These are phyloP conservation scores for Saccharomyces pastorianus DNA, from an alignment of 1,139 yeast species.

Conservation along the genomic window DNA sequence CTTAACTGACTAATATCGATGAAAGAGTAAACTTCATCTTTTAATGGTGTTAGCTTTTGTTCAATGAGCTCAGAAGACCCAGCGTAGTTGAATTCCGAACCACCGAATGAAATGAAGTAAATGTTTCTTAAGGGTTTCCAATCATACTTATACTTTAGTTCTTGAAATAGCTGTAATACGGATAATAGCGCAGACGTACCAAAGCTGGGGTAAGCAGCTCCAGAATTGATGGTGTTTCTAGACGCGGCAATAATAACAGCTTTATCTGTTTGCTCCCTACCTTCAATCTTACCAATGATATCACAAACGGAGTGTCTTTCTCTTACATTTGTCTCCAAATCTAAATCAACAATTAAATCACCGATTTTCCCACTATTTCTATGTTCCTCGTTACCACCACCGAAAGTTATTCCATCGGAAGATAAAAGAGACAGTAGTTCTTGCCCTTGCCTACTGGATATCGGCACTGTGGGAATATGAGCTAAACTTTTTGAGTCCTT, in stretches of 20 bases:
- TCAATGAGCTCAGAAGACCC: slow-evolving; percentile 82
- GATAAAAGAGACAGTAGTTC: slow-evolving; percentile 40
- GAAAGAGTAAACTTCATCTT: slow-evolving; percentile 59
- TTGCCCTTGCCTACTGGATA: slow-evolving; percentile 63
- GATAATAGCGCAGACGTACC: slow-evolving; percentile 72
- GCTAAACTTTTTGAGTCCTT: slow-evolving; percentile 39
- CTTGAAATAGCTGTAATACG: slow-evolving; percentile 61
- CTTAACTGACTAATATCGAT: slow-evolving; percentile 48
- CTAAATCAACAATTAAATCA: slow-evolving; percentile 32
- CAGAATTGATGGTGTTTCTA: slow-evolving; percentile 71
- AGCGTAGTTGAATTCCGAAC: slow-evolving; percentile 69
- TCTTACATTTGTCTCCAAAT: slow-evolving; percentile 43
- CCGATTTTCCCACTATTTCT: slow-evolving; percentile 31
- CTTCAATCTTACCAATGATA: slow-evolving; percentile 67
- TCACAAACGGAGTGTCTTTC: slow-evolving; percentile 71
- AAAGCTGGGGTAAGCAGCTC: slow-evolving; percentile 64
- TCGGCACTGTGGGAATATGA: slow-evolving; percentile 65
- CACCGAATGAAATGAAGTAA: slow-evolving; percentile 83
- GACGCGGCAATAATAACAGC: slow-evolving; percentile 78
- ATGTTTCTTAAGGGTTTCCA: slow-evolving; percentile 85
- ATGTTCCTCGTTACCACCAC: slow-evolving; percentile 25
- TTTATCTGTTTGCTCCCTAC: slow-evolving; percentile 69
- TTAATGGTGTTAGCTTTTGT: slow-evolving; percentile 43
- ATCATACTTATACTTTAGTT: slow-evolving; percentile 52
- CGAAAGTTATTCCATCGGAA: slow-evolving; percentile 32